Conservation (phyloP, 1,284 basidiomycete species). For the Golubevia sp. region DNA sequence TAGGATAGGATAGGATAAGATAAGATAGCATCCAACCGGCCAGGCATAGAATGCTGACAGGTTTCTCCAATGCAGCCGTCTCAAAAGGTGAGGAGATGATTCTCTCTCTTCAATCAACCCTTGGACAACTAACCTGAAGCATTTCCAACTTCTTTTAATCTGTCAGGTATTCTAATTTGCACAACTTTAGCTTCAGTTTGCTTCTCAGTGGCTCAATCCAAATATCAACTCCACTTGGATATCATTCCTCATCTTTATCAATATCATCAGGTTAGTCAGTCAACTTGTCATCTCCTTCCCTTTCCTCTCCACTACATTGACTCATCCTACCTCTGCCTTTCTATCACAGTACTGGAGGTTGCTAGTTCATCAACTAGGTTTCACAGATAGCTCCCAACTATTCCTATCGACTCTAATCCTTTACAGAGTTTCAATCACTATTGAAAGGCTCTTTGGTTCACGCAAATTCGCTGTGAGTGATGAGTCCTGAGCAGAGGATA, state of each 20-base stretch:
- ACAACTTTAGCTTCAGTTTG: conserved; percentile 13
- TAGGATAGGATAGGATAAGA: too few species aligned
- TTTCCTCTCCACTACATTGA: not conserved
- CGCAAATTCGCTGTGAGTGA: conserved; percentile 81
- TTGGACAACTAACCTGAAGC: not conserved
- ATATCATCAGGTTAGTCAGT: conserved; percentile 69
- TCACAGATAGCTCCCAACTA: conserved; percentile 81
- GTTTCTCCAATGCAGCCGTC: conserved; percentile 26
- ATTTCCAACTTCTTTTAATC: not conserved
- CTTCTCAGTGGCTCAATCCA: conserved; percentile 54
- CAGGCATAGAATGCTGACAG: conserved; percentile 17
- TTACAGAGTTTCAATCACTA: conserved; percentile 73
- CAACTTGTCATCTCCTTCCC: conserved; percentile 1
- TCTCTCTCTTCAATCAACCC: not conserved
- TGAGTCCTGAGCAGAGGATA: too few species aligned
- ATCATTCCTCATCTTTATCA: conserved; percentile 70
- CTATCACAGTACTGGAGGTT: conserved; percentile 80
- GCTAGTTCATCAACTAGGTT: conserved; percentile 74
- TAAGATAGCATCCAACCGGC: too few species aligned
- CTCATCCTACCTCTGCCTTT: conserved; percentile 5
- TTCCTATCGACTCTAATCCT: conserved; percentile 76
- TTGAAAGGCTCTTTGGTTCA: conserved; percentile 85
- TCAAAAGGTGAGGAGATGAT: conserved; percentile 15
- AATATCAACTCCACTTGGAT: conserved; percentile 25
- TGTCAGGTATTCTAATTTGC: conserved; percentile 14